Evolutionary conservation across 305 asterid species (phyloP).

Genomic region (Solanum hybrid): DNA sequence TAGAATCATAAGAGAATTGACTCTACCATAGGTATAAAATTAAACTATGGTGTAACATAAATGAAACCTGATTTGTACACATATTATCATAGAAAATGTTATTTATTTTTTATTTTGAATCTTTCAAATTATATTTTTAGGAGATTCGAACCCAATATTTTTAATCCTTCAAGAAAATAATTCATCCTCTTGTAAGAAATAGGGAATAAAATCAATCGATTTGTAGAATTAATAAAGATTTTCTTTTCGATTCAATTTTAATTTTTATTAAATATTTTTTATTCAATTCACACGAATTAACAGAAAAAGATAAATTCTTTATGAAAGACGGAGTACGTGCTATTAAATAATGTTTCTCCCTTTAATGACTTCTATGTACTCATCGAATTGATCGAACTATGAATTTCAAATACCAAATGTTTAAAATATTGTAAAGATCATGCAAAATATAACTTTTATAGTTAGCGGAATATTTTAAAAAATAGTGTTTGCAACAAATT

Average conservation of each 20-base stretch:
- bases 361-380: neutral
- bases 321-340: neutral
- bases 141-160: neutral
- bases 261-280: neutral
- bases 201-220: neutral
- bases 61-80: neutral
- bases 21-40: neutral
- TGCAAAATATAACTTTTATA: neutral
- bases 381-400: neutral
- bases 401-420: neutral
- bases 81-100: neutral
- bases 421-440: neutral
- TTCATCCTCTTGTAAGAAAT: neutral
- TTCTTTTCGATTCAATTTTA: neutral
- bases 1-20: neutral
- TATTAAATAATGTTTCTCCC: neutral
- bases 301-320: neutral
- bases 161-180: neutral
- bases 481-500: too few species aligned
- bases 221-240: neutral
- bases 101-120: neutral
- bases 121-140: neutral
- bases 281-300: neutral
- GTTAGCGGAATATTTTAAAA: neutral
- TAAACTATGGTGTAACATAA: neutral